Percentiles rank a stretch among this genome's conserved stretches.
phyloP scores from a whole-genome alignment of 495 filamentous ascomycete genomes.

The Hypoxylon lienhwacheense region DNA sequence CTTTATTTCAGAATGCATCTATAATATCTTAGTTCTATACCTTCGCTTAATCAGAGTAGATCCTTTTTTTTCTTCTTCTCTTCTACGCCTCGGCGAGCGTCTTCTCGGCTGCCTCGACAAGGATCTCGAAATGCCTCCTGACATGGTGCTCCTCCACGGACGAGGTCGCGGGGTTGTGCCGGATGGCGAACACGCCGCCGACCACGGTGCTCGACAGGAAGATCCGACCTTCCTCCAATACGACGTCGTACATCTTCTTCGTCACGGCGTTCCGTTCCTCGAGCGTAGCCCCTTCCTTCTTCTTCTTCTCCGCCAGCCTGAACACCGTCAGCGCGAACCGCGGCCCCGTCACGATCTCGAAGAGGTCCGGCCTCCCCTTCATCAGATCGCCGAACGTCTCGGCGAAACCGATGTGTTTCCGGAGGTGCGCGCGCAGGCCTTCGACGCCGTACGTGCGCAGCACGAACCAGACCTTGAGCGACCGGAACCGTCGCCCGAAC shows the following conservation, averaged over 20 bases:
- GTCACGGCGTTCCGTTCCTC: slow-evolving; percentile 64
- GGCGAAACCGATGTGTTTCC: slow-evolving; percentile 65
- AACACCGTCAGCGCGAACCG: slow-evolving; percentile 83
- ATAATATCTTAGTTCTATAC: neutral
- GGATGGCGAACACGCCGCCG: slow-evolving; percentile 76
- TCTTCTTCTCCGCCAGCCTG: slow-evolving; percentile 45
- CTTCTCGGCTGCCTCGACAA: slow-evolving; percentile 70
- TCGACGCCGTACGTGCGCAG: slow-evolving; percentile 80
- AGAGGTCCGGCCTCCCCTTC: slow-evolving; percentile 64
- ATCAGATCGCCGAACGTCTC: slow-evolving; percentile 67
- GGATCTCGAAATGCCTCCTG: slow-evolving; percentile 72
- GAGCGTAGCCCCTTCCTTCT: slow-evolving; percentile 11
- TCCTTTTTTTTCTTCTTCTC: neutral
- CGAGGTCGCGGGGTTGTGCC: slow-evolving; percentile 70
- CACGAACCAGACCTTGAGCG: slow-evolving; percentile 97
- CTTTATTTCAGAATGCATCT: neutral
- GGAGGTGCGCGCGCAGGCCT: slow-evolving; percentile 74
- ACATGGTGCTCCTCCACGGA: slow-evolving; percentile 72
- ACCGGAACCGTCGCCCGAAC: slow-evolving; percentile 86
- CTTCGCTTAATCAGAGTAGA: neutral
- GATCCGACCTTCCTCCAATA: slow-evolving; percentile 76
- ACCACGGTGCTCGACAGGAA: slow-evolving; percentile 82
- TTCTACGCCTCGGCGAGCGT: slow-evolving; percentile 41
- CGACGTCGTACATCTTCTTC: slow-evolving; percentile 72
- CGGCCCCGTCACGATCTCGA: slow-evolving; percentile 74